Base-by-base conservation (phyloP, 306 rosid genomes). In the Lagenaria siceraria region DNA sequence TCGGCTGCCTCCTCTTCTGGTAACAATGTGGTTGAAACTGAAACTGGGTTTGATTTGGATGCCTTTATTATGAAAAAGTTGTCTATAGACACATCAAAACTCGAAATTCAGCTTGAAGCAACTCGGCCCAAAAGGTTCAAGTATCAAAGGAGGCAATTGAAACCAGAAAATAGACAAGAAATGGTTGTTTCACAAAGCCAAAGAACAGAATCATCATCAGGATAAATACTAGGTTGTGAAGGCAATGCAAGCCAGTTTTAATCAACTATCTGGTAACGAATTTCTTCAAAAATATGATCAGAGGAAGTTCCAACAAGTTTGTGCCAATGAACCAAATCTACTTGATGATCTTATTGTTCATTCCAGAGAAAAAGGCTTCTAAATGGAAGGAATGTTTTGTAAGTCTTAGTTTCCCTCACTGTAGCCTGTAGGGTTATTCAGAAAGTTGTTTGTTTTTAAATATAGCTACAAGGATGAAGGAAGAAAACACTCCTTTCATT, bases 31-130 rank as follows among this genome's bases (percentile, higher is more conserved):
- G 71, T 24, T 46, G 85, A 81, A 25, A 78, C 79, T 77, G 88
- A 86, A 70, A 83, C 74, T 72, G 86, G 79, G 55, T 87, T 92
- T 35, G 90, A 90, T 82, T 81, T 94, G 83, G 97, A 94, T 81
- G 89, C 90, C 56, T 94, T 94, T 65, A 81, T 90, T 51, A 75
- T 40, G 74, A 63, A 87, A 75, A 89, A 82, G 79, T 61, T 94
- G 42, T 87, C 88, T 66, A 52, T 94, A 71, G 96, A 94, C 84
- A 80, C 87, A 7, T 83, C 93, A 10, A 92, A 84, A 55, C 85
- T 94, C 7, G 91, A 90, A 76, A 74, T 83, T 83, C 90, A 82
- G 83, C 69, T 87, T 80, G 96, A 80, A 80, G 48, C 80, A 73
- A 46, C 90, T 33, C 86, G 49, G 75, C 73, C 79, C 17, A 83